Conservation (phyloP, 75 land plant species). For the Picea sitchensis region DNA sequence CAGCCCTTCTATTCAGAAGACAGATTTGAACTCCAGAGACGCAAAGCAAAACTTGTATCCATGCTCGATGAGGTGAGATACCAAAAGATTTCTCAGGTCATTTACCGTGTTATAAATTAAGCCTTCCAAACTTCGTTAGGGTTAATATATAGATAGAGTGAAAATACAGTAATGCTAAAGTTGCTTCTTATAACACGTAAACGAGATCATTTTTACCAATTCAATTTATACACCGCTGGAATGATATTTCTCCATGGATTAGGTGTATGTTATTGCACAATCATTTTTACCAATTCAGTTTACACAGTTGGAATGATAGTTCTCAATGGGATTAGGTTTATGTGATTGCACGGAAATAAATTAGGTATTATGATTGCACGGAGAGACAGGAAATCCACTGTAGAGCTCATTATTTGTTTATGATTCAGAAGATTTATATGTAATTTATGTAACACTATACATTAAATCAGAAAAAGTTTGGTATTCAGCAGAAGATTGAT, state of each 20-base stretch:
- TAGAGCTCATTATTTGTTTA: no score
- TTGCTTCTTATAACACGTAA: not conserved
- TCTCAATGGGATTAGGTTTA: not conserved
- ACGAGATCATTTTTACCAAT: not conserved
- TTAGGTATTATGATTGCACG: no score
- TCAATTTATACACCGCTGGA: not conserved
- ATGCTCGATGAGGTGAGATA: constrained; percentile 83
- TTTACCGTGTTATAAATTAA: not conserved
- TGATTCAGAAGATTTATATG: no score
- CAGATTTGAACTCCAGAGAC: constrained; percentile 67
- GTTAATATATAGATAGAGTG: constrained; percentile 9
- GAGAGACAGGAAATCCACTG: no score
- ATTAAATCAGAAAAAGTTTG: no score
- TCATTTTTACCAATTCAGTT: not conserved
- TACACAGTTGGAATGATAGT: not conserved
- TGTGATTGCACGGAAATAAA: no score
- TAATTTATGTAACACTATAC: no score
- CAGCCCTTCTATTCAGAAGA: constrained; percentile 44
- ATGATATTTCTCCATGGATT: not conserved
- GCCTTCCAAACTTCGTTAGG: not conserved
- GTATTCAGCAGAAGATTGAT: no score
- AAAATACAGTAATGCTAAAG: not conserved
- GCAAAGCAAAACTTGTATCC: constrained; percentile 67
- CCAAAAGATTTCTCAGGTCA: not conserved
- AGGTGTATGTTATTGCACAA: not conserved